These are phyloP conservation scores for Protomyces gravidus DNA, from an alignment of 1,139 yeast species.

Conservation along the genomic window DNA sequence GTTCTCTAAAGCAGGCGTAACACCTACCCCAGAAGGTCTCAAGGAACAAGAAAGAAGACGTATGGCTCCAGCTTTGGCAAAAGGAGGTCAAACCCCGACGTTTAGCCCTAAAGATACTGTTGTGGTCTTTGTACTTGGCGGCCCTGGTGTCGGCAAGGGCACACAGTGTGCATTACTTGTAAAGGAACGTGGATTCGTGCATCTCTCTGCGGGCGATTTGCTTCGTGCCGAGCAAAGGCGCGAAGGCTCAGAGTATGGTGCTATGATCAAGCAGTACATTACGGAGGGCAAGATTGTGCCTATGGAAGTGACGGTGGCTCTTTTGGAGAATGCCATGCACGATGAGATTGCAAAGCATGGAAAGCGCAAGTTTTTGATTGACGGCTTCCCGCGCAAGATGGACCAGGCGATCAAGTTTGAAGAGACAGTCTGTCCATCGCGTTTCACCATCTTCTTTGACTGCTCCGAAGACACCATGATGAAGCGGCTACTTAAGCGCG, in stretches of 20 bases:
- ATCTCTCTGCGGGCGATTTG: conserved; percentile 90
- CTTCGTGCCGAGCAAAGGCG: conserved; percentile 86
- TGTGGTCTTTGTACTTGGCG: conserved; percentile 83
- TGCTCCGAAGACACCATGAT: conserved; percentile 92
- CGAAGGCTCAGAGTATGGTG: conserved; percentile 77
- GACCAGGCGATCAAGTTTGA: conserved; percentile 94
- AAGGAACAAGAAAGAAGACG: conserved; percentile 51
- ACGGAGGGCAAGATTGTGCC: conserved; percentile 91
- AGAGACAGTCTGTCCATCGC: conserved; percentile 54
- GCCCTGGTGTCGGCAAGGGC: conserved; percentile 84
- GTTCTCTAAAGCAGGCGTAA: conserved; percentile 24
- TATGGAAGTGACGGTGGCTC: conserved; percentile 85
- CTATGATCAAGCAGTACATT: conserved; percentile 74
- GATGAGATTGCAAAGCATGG: conserved; percentile 51
- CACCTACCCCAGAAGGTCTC: conserved; percentile 45
- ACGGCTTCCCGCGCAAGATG: conserved; percentile 98
- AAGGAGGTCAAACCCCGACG: conserved; percentile 12
- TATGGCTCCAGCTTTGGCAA: conserved; percentile 5
- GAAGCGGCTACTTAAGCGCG: conserved; percentile 77
- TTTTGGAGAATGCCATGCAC: conserved; percentile 72
- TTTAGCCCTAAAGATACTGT: conserved; percentile 39
- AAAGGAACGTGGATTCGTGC: conserved; percentile 72
- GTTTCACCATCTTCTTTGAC: conserved; percentile 82
- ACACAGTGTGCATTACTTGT: conserved; percentile 90
- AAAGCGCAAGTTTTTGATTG: conserved; percentile 65